Evolutionary conservation across 176 grass and related monocot genomes (phyloP).

Genomic region (Triticum turgidum): DNA sequence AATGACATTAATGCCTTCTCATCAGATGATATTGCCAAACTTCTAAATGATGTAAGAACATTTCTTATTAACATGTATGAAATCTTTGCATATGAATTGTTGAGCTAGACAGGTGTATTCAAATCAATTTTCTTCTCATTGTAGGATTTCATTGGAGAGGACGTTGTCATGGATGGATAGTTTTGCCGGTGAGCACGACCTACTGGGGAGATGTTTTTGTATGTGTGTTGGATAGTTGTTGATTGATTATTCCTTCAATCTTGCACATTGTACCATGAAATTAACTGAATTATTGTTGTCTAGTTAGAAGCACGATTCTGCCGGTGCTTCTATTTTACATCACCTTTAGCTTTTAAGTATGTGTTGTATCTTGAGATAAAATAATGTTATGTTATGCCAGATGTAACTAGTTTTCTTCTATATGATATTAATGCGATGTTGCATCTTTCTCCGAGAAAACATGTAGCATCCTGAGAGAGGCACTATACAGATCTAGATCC

Average conservation of each 20-base stretch:
- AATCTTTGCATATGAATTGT: background rate
- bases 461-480: too few species aligned
- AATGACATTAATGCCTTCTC: background rate
- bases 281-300: background rate
- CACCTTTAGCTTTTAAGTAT: background rate
- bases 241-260: background rate
- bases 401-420: too few species aligned
- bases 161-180: constrained; percentile 1
- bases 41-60: constrained; percentile 27
- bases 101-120: background rate
- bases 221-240: background rate
- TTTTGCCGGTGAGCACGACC: background rate
- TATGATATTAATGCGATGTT: too few species aligned
- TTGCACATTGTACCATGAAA: constrained; percentile 13
- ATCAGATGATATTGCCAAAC: background rate
- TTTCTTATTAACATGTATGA: background rate
- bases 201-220: background rate
- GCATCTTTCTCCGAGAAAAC: too few species aligned
- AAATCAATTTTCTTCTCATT: background rate
- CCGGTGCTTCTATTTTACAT: background rate
- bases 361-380: too few species aligned
- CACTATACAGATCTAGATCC: too few species aligned
- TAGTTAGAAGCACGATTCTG: constrained; percentile 15
- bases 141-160: background rate
- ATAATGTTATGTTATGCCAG: too few species aligned